Base-by-base conservation (phyloP, 1,284 basidiomycete species). In the Phaffia rhodozyma region DNA sequence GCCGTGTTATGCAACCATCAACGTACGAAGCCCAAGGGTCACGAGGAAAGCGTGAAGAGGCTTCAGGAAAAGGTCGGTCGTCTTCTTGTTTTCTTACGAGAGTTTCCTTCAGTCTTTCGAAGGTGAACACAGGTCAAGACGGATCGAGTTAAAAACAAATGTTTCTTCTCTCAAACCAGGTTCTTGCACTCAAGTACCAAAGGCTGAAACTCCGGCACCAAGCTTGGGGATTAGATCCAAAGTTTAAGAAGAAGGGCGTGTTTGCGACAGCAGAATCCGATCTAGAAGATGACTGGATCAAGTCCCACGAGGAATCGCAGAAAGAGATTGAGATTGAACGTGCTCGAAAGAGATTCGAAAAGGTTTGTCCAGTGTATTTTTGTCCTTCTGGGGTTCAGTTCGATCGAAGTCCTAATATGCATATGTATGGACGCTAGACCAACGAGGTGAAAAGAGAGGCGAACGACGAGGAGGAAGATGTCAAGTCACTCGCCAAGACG, bases 1-100 rank as follows among this genome's bases (percentile, higher is more conserved):
- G 92, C 92, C 67, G 89, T 96, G 68, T 79, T 97, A 56, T 97
- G 92, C 82, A 97, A 97, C 82, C 92, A 97, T 88, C 92, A 96
- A 77, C 84, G 91, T 76, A 84, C 84, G 65, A 90, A 87, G 5
- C 87, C 89, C 61, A 97, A 96, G 78, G 87, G 84, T 20, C 91
- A 94, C 70, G 89, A 87, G 47, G 85, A 87, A 68, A 88, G 87
- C 5, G 93, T 96, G 86, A 86, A 86, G 69, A 96, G 90, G 77
- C 86, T 93, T 82, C 81, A 80, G 23, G 85, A 94, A 73, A 92
- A 89, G 80, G 91, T 91, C 70, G 30, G 80, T 75, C 50, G 20
- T 29, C 2, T 58, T 49, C 7, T 1, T 53, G 9, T 11, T 13
- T 49, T 23, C 5, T 49, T 54, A 21, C 13, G 13, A 43, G 2